Evolutionary conservation across 2,329 filamentous ascomycete genomes (phyloP).

Genomic region (Fusarium tupiense): DNA sequence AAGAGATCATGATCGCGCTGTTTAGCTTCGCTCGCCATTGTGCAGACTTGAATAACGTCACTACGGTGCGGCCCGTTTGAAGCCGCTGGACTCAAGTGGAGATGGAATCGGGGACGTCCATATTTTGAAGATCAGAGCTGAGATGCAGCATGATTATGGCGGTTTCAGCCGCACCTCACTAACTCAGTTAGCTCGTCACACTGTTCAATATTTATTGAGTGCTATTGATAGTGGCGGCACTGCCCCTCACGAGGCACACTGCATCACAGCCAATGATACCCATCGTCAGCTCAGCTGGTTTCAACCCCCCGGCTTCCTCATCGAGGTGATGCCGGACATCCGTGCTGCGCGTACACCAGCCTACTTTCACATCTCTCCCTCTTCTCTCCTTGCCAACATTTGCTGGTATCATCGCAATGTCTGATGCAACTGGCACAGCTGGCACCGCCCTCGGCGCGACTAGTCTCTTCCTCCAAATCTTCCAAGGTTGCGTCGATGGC

Average conservation of each 20-base stretch:
- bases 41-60: neutral
- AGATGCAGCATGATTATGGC: fast-evolving
- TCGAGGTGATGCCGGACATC: neutral
- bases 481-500: neutral
- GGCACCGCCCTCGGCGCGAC: neutral
- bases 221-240: neutral
- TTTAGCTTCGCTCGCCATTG: neutral
- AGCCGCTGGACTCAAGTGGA: fast-evolving
- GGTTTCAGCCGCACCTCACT: neutral
- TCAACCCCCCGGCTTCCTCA: neutral
- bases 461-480: neutral
- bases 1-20: neutral
- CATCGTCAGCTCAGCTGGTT: neutral
- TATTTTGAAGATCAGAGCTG: neutral
- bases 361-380: fast-evolving
- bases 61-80: neutral
- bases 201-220: too few species aligned
- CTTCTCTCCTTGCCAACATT: neutral
- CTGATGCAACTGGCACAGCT: neutral
- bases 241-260: neutral
- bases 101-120: too few species aligned
- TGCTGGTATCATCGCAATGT: fast-evolving
- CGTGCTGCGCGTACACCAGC: neutral
- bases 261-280: neutral
- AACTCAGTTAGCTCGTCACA: neutral